phyloP scores from a whole-genome alignment of 352 stramenopile species.

The Globisporangium solare region DNA sequence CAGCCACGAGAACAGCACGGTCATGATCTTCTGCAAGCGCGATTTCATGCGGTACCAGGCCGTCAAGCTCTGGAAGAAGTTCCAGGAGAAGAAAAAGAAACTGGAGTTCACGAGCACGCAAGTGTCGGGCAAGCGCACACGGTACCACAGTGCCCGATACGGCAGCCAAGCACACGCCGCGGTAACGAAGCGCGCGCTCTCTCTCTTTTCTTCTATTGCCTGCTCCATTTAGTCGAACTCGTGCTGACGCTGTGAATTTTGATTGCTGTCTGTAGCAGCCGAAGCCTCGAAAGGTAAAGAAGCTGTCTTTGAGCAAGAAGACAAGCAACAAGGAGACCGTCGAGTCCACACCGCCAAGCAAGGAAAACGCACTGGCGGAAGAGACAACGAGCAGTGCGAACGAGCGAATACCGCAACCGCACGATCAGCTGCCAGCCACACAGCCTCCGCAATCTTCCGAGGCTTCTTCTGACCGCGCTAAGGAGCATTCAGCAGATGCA shows the following conservation, averaged over 20 bases:
- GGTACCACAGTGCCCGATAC: slow-evolving; percentile 33
- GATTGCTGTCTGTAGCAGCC: background rate
- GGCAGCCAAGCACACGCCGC: background rate
- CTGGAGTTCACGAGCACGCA: slow-evolving; percentile 40
- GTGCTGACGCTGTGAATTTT: background rate
- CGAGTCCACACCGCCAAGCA: too few relatives aligned
- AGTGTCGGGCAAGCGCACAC: slow-evolving; percentile 47
- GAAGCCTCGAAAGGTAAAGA: too few relatives aligned
- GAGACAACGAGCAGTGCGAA: too few relatives aligned
- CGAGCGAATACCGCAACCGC: too few relatives aligned
- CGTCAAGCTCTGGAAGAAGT: slow-evolving; percentile 66
- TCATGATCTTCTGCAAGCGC: slow-evolving; percentile 81
- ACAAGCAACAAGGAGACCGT: too few relatives aligned
- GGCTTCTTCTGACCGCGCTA: too few relatives aligned
- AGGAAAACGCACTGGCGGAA: too few relatives aligned
- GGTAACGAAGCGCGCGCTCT: background rate
- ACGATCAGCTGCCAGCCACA: too few relatives aligned
- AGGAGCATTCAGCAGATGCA: too few relatives aligned
- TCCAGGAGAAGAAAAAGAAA: slow-evolving; percentile 56
- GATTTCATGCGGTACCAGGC: slow-evolving; percentile 79
- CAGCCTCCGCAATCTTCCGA: too few relatives aligned
- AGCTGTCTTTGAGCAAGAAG: too few relatives aligned
- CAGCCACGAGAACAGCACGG: slow-evolving; percentile 33
- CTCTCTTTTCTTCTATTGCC: background rate
- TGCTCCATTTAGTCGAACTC: background rate